phyloP scores from a whole-genome alignment of 2,329 filamentous ascomycete species.

The Xylariaceae sp. region DNA sequence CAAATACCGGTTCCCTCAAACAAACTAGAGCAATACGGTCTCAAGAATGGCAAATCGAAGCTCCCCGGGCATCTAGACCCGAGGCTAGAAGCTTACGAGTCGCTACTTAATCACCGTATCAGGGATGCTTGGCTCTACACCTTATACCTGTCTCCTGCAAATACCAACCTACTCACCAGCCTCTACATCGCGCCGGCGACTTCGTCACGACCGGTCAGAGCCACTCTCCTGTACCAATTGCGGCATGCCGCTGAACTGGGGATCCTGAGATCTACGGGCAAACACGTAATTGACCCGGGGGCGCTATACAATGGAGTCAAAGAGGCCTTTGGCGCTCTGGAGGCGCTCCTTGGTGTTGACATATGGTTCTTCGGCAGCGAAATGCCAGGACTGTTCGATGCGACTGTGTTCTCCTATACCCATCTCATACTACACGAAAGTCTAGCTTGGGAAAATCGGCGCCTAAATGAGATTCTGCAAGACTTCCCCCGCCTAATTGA shows the following conservation, averaged over 20 bases:
- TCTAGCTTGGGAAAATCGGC: constrained; percentile 59
- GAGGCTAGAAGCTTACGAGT: constrained; percentile 68
- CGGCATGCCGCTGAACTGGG: constrained; percentile 67
- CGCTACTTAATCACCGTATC: constrained; percentile 70
- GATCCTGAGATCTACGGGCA: constrained; percentile 55
- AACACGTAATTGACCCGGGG: constrained; percentile 32
- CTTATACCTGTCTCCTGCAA: constrained; percentile 68
- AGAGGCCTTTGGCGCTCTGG: constrained; percentile 44
- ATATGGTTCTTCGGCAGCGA: constrained; percentile 46
- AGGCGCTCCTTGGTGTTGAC: constrained; percentile 35
- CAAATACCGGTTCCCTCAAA: constrained; percentile 50
- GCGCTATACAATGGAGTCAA: constrained; percentile 41
- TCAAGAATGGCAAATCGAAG: constrained; percentile 40
- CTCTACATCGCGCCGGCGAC: constrained; percentile 67
- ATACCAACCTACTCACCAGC: constrained; percentile 60
- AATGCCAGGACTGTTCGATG: constrained; percentile 73
- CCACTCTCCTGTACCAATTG: constrained; percentile 60
- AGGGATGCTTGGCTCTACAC: constrained; percentile 84
- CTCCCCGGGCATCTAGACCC: constrained; percentile 46
- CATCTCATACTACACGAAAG: constrained; percentile 65
- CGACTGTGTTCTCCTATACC: constrained; percentile 83
- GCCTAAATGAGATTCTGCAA: constrained; percentile 51
- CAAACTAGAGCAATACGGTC: constrained; percentile 64
- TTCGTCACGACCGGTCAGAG: constrained; percentile 55
- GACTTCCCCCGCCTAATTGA: constrained; percentile 56